Base-by-base conservation (phyloP, 208 protist species). In the Trypanosoma boissoni region DNA sequence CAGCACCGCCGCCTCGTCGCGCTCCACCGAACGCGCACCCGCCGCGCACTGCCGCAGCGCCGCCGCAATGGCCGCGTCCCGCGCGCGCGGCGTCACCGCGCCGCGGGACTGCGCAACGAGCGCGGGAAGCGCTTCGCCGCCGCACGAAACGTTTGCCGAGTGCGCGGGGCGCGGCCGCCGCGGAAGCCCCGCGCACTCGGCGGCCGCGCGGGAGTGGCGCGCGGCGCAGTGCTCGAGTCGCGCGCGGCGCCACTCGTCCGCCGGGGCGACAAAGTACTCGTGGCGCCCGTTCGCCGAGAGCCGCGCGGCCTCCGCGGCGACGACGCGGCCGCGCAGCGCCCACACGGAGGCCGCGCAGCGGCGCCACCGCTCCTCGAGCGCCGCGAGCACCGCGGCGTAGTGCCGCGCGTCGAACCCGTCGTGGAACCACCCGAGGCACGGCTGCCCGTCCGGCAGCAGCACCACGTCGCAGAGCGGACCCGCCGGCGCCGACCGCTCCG, bases 341-440 rank as follows among this genome's bases (percentile, higher is more conserved):
- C 61, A 74, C 24, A 74, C 20, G 14, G 61, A 31, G 12, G 32
- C 53, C 1, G 60, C 21, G 3, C 54, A 68, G 31, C 28, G 26
- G 36, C 61, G 24, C 68, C 68, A 74, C 24, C 53, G 61, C 32
- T 68, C 43, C 41, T 68, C 68, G 9, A 68, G 24, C n/a, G 61
- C 58, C 9, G 41, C 44, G 45, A 74, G 24, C 14, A 69, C 42
- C 3, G 42, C 28, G 21, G 29, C 20, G 31, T 62, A 68, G 42
- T 69, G 37, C 3, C 36, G 14, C 2, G 21, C 58, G 1, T 59
- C 60, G 64, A 63, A 74, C 18, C 52, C 42, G 34, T 78, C 62
- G 2, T 63, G 36, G 59, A 83, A 78, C 76, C 76, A 83, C 2
- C 76, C 76, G 8, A 58, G 51, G 23, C 62, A 76, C 16, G 68